These are phyloP conservation scores for Cladosporium colombiae DNA, from an alignment of 2,329 filamentous ascomycete species.

Conservation along the genomic window DNA sequence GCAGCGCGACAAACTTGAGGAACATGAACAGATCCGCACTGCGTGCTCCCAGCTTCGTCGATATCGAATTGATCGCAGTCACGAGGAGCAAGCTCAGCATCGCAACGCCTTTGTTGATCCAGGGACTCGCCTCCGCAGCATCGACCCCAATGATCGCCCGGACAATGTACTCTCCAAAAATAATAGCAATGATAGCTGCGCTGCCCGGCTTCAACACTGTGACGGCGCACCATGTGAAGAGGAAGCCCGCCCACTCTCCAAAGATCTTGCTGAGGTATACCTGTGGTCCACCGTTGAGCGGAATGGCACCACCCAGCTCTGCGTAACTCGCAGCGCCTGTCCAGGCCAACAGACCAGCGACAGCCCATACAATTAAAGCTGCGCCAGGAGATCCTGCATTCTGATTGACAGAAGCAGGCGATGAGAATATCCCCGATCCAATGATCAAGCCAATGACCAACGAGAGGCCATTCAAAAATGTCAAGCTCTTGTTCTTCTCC, in stretches of 20 bases:
- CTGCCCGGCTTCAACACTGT: constrained; percentile 91
- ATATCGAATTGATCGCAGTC: constrained; percentile 85
- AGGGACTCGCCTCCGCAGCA: constrained; percentile 74
- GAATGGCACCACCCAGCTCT: constrained; percentile 92
- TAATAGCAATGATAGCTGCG: constrained; percentile 92
- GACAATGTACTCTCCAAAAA: constrained; percentile 97
- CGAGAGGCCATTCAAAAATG: constrained; percentile 89
- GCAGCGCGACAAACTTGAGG: constrained; percentile 86
- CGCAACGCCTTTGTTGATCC: constrained; percentile 89
- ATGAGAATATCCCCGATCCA: constrained; percentile 94
- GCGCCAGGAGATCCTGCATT: constrained; percentile 91
- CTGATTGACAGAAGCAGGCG: constrained; percentile 85
- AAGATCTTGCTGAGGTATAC: constrained; percentile 96
- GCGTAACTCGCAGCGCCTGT: constrained; percentile 94
- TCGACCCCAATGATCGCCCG: constrained; percentile 85
- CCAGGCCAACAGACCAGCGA: constrained; percentile 92
- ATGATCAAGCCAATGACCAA: constrained; percentile 92
- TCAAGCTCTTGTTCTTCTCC: constrained; percentile 94
- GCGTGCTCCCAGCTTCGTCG: constrained; percentile 81
- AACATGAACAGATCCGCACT: constrained; percentile 95
- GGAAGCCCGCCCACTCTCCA: constrained; percentile 86
- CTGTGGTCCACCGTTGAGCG: constrained; percentile 90
- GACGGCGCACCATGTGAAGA: constrained; percentile 96
- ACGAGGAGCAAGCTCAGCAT: constrained; percentile 73
- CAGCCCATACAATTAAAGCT: constrained; percentile 83